phyloP scores from a whole-genome alignment of 2,329 filamentous ascomycete species.

The Colletotrichum higginsianum region DNA sequence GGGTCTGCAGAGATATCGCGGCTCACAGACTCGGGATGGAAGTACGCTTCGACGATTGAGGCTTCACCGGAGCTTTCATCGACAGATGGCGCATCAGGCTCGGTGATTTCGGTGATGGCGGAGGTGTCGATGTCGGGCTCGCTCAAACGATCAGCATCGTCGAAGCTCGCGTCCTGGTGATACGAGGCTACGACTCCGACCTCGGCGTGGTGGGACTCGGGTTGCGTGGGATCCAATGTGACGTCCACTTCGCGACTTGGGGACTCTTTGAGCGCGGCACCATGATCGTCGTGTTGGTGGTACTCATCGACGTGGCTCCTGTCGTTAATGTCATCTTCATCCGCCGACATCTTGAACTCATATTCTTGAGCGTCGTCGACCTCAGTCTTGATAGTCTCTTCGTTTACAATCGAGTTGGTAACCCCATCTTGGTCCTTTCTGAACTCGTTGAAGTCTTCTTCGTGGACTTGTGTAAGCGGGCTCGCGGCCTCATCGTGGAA shows the following conservation, averaged over 20 bases:
- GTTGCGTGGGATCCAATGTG: neutral
- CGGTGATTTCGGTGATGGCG: constrained; percentile 27
- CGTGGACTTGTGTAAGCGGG: neutral
- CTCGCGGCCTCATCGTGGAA: neutral
- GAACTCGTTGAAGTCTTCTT: neutral
- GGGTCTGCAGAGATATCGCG: constrained; percentile 20
- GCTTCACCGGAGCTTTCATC: constrained; percentile 4
- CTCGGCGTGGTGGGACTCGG: neutral
- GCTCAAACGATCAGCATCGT: neutral
- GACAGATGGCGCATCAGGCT: constrained; percentile 6
- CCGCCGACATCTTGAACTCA: neutral
- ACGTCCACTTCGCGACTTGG: neutral
- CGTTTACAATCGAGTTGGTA: neutral
- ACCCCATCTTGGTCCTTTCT: neutral
- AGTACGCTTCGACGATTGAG: neutral
- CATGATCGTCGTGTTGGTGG: neutral
- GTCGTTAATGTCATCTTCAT: neutral
- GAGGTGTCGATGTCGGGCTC: constrained; percentile 15
- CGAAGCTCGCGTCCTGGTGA: constrained; percentile 1
- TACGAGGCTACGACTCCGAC: neutral
- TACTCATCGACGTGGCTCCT: neutral
- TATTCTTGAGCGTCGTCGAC: neutral
- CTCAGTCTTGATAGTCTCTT: no score
- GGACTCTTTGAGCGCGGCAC: neutral
- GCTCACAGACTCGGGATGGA: constrained; percentile 3